These are phyloP conservation scores for Mortierella sp. DNA, from an alignment of 371 early-diverging fungal species.

Conservation along the genomic window DNA sequence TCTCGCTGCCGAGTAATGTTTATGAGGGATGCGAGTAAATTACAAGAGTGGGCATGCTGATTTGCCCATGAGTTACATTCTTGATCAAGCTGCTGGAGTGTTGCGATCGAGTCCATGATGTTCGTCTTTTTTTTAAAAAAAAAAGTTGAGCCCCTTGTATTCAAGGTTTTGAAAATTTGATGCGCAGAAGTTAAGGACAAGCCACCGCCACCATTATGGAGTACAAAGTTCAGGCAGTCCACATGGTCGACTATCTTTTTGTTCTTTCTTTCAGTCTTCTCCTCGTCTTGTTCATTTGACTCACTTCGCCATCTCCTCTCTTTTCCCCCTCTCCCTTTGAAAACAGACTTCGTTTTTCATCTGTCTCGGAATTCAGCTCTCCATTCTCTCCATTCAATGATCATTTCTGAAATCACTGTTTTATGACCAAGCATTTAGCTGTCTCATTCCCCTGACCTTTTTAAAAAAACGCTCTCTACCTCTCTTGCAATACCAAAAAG, in stretches of 20 bases:
- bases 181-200: neutral
- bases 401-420: neutral
- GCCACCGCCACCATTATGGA: slow-evolving; percentile 45
- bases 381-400: neutral
- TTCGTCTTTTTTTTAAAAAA: neutral
- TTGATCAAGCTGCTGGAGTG: slow-evolving; percentile 43
- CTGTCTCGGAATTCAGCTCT: slow-evolving; percentile 1
- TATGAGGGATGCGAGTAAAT: slow-evolving; percentile 39
- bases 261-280: neutral
- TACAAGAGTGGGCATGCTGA: slow-evolving; percentile 51
- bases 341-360: neutral
- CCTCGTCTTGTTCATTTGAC: neutral
- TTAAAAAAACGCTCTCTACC: neutral
- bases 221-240: neutral
- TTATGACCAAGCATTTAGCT: neutral
- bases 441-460: neutral
- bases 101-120: slow-evolving; percentile 35
- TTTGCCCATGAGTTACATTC: slow-evolving; percentile 51
- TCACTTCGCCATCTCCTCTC: neutral
- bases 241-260: neutral
- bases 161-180: neutral
- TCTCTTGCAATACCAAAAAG: too few relatives aligned
- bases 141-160: neutral
- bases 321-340: neutral
- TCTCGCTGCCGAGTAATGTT: slow-evolving; percentile 53